Conservation (phyloP, 2,329 filamentous ascomycete species). For the Ophiostoma triangulosporum region DNA sequence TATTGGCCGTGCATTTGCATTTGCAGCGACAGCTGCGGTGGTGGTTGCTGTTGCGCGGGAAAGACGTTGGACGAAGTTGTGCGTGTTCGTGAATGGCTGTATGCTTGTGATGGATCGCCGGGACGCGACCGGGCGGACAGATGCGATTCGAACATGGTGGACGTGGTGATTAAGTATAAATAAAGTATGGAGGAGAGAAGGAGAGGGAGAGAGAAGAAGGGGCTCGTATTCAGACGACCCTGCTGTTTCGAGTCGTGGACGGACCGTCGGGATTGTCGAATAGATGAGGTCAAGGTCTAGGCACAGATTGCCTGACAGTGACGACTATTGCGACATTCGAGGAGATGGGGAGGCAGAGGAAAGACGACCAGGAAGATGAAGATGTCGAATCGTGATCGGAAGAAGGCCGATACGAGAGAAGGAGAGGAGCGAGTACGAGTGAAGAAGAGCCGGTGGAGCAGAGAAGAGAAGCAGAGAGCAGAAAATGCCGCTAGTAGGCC, state of each 20-base stretch:
- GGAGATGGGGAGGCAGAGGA: not conserved
- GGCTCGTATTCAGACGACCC: not conserved
- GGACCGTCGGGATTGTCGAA: constrained; percentile 1
- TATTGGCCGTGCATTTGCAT: constrained; percentile 17
- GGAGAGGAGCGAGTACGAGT: not conserved
- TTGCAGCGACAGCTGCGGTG: constrained; percentile 18
- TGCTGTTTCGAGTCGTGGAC: not conserved
- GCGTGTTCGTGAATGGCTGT: constrained; percentile 40
- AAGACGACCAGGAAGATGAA: not conserved
- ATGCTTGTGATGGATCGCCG: constrained; percentile 22
- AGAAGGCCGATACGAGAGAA: not conserved
- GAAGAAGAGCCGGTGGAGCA: not conserved
- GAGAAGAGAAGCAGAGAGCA: not conserved
- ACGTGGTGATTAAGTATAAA: not conserved
- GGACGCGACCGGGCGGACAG: constrained; percentile 19
- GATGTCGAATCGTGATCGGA: not conserved
- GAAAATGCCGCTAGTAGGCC: not conserved
- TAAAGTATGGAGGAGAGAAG: not conserved
- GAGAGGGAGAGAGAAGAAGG: not conserved
- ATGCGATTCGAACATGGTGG: constrained; percentile 20
- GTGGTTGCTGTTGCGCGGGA: constrained; percentile 20
- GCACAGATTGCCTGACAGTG: not conserved
- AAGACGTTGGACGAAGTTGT: constrained; percentile 44
- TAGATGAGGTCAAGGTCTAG: not conserved
- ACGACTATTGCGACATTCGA: not conserved